Conservation (phyloP, 768 basidiomycete genomes). For the Mycena rebaudengoi region DNA sequence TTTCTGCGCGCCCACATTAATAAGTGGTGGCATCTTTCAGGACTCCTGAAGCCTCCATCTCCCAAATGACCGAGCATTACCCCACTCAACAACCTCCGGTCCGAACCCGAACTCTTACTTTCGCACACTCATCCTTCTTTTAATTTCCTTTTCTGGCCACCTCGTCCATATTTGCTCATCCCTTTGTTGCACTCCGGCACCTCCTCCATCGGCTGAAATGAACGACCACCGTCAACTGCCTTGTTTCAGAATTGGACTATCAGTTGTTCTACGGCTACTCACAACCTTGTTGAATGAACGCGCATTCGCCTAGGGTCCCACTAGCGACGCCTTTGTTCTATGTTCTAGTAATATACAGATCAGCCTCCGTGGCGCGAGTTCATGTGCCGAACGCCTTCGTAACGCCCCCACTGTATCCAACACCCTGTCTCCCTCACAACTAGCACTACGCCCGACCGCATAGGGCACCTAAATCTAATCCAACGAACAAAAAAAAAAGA, state of each 20-base stretch:
- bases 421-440: neutral
- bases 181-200: neutral
- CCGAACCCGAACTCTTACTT: too few species aligned
- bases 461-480: neutral
- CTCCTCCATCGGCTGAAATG: neutral
- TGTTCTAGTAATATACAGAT: conserved; percentile 4
- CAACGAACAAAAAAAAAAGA: neutral
- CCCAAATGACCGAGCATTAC: too few species aligned
- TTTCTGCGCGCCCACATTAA: too few species aligned
- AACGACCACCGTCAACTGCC: neutral
- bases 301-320: neutral
- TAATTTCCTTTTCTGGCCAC: conserved; percentile 12
- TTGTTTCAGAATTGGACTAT: conserved; percentile 19
- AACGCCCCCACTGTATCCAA: conserved; percentile 20
- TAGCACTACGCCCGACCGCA: neutral
- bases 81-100: too few species aligned
- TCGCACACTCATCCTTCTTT: conserved; percentile 1
- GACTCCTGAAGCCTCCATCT: too few species aligned
- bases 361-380: neutral
- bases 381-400: conserved; percentile 10
- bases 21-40: too few species aligned
- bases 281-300: neutral
- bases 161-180: neutral
- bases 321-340: conserved; percentile 20
- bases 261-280: conserved; percentile 7